Conservation (phyloP, 164 flowering plant species). For the Pachysandra terminalis region DNA sequence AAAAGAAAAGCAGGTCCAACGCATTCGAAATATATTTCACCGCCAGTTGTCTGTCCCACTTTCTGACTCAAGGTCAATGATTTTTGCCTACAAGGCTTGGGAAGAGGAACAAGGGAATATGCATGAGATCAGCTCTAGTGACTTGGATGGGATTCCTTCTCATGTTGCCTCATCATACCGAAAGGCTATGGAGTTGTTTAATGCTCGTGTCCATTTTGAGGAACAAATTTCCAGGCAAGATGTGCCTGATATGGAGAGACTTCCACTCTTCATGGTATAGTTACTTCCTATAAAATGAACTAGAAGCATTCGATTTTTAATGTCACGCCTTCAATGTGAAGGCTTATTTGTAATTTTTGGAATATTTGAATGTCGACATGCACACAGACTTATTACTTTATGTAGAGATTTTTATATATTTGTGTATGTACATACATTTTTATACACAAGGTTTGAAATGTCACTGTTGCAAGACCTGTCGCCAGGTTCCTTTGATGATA, state of each 20-base stretch:
- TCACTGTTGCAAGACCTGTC: too few species aligned
- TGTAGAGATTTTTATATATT: too few species aligned
- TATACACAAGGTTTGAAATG: too few species aligned
- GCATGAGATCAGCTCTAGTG: conserved; percentile 34
- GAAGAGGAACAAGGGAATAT: conserved; percentile 58
- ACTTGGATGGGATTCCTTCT: conserved; percentile 54
- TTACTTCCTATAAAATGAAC: neutral
- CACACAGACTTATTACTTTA: too few species aligned
- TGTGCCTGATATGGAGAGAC: conserved; percentile 55
- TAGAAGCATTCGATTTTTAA: too few species aligned
- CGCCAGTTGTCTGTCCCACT: conserved; percentile 85
- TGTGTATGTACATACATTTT: too few species aligned
- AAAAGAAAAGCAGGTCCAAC: conserved; percentile 68
- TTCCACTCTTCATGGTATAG: conserved; percentile 65
- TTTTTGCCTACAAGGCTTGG: conserved; percentile 75
- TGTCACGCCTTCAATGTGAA: too few species aligned
- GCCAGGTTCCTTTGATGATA: too few species aligned
- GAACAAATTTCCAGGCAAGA: conserved; percentile 49
- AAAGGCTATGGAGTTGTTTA: conserved; percentile 70
- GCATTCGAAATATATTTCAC: conserved; percentile 68
- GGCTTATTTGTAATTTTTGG: too few species aligned
- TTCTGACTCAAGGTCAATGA: conserved; percentile 39
- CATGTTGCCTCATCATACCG: conserved; percentile 59
- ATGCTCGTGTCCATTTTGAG: conserved; percentile 62
- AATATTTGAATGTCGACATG: too few species aligned